These are phyloP conservation scores for Talaromyces stipitatus DNA, from an alignment of 495 filamentous ascomycete species.

Conservation along the genomic window DNA sequence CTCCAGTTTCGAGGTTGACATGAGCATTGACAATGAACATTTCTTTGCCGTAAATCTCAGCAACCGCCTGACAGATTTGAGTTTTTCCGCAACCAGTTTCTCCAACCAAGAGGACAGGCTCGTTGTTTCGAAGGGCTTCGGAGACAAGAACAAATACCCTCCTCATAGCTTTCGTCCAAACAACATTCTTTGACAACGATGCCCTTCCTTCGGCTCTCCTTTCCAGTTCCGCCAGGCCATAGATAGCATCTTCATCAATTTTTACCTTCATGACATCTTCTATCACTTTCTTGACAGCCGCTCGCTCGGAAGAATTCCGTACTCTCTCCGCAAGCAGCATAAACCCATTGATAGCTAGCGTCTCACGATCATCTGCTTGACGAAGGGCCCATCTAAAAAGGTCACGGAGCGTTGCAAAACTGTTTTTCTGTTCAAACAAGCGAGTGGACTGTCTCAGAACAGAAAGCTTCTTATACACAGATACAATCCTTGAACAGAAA, in stretches of 20 bases:
- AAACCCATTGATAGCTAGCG: constrained; percentile 86
- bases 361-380: constrained; percentile 72
- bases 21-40: constrained; percentile 93
- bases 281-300: constrained; percentile 78
- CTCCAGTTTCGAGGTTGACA: constrained; percentile 93
- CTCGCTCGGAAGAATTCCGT: constrained; percentile 77
- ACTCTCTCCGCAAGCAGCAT: constrained; percentile 95
- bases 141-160: constrained; percentile 80
- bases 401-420: constrained; percentile 94
- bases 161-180: constrained; percentile 94
- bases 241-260: constrained; percentile 67
- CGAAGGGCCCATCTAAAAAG: constrained; percentile 95
- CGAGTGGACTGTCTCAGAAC: constrained; percentile 79
- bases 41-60: constrained; percentile 64
- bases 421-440: constrained; percentile 94
- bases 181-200: constrained; percentile 48
- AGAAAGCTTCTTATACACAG: constrained; percentile 90
- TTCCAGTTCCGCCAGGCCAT: constrained; percentile 54
- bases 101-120: constrained; percentile 89
- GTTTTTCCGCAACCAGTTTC: constrained; percentile 98
- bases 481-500: constrained; percentile 81
- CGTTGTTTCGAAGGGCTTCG: constrained; percentile 78
- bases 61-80: constrained; percentile 86
- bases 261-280: constrained; percentile 86
- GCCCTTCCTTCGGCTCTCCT: constrained; percentile 30